Conservation (phyloP, 805 yeast species). For the Candida anglica region DNA sequence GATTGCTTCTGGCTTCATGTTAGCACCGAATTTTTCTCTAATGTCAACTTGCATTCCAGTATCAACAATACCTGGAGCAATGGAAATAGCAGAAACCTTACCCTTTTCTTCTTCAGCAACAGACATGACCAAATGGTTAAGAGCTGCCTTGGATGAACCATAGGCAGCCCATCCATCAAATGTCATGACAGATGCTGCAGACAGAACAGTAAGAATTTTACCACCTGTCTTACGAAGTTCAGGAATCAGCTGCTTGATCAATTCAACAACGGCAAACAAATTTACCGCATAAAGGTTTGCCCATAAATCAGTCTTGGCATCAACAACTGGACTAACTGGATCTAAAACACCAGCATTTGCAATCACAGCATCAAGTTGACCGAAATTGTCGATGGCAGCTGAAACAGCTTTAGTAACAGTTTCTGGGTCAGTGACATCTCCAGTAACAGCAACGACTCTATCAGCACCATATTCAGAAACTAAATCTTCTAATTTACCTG, state of each 20-base stretch:
- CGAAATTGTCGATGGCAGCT: slow-evolving; percentile 45
- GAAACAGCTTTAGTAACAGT: slow-evolving; percentile 37
- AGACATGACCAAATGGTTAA: slow-evolving; percentile 69
- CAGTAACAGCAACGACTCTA: slow-evolving; percentile 48
- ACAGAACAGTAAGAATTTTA: slow-evolving; percentile 72
- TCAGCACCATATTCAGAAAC: slow-evolving; percentile 42
- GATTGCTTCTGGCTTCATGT: slow-evolving; percentile 60
- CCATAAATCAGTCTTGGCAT: slow-evolving; percentile 57
- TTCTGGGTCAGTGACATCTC: slow-evolving; percentile 53
- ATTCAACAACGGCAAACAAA: slow-evolving; percentile 66
- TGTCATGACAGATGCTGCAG: slow-evolving; percentile 75
- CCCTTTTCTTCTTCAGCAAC: slow-evolving; percentile 63
- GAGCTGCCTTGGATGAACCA: slow-evolving; percentile 87
- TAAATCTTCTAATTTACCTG: slow-evolving; percentile 40
- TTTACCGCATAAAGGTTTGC: slow-evolving; percentile 66
- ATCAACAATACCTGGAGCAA: slow-evolving; percentile 95
- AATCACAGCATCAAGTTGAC: slow-evolving; percentile 58
- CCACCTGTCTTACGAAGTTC: slow-evolving; percentile 55
- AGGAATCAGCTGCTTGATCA: slow-evolving; percentile 56
- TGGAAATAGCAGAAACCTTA: slow-evolving; percentile 52
- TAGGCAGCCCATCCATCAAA: slow-evolving; percentile 84
- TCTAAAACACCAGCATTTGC: slow-evolving; percentile 83
- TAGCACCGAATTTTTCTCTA: slow-evolving; percentile 56
- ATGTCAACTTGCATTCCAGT: slow-evolving; percentile 85
- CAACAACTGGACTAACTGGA: slow-evolving; percentile 60